Base-by-base conservation (phyloP, 2,329 filamentous ascomycete species). In the Pseudogymnoascus pannorum region DNA sequence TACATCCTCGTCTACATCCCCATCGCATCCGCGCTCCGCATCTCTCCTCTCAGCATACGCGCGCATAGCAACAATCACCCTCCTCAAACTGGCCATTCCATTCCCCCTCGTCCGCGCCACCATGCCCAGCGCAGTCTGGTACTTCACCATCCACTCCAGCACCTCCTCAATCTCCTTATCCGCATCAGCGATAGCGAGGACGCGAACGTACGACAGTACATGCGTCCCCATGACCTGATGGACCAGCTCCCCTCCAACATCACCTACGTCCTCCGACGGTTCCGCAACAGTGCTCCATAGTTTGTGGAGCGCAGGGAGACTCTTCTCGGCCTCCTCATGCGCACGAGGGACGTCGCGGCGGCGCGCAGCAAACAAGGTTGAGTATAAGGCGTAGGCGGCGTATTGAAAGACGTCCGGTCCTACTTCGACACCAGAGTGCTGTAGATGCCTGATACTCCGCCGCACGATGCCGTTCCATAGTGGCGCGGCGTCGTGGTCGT, bases 131-230 rank as follows among this genome's bases (percentile, higher is more conserved):
- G 66, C 64, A 5, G 70, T 69, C 73, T 79, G 79, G 65, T 84
- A 73, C 22, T 72, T 66, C 0, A 81, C 72, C 65, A 87, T 81
- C 86, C 86, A 92, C 29, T 74, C 71, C 12, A 87, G 72, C 4
- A 87, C 72, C 3, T 74, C 75, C 4, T 81, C 77, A 70, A 91
- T 83, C 58, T 81, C 83, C 2, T 79, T 74, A 57, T 78, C 77
- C 65, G 90, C 84, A 35, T 80, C 80, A n/a, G 85, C 72, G 59
- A 81, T 79, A 1, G 82, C 87, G 20, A 91, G 75, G 1, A 83
- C 79, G 54, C 85, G 79, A 70, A 91, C 79, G 69, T 89, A 88
- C 2, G 77, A 75, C 66, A 88, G 83, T 1, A 84, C 69, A 36
- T 79, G 72, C 18, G 73, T 72, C 5, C 80, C 78, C 8, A 72